A percentile compares a stretch with the other conserved stretches of the same genome.
Conservation (phyloP, 2,329 filamentous ascomycete species). For the Fusarium buxicola region DNA sequence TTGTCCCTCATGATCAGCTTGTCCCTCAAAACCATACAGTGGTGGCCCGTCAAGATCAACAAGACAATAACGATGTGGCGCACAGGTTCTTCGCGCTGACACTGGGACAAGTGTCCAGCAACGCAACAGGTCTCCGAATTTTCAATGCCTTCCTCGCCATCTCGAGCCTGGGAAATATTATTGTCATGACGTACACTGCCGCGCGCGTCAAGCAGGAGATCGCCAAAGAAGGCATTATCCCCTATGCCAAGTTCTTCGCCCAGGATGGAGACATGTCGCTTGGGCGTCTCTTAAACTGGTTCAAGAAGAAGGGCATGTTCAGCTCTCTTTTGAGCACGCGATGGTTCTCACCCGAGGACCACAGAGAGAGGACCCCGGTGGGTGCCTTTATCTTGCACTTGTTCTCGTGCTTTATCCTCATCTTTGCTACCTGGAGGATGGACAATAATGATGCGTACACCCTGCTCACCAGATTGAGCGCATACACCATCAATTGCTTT, state of each 20-base stretch:
- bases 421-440: constrained; percentile 50
- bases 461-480: constrained; percentile 48
- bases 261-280: constrained; percentile 51
- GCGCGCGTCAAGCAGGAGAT: constrained; percentile 70
- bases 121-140: constrained; percentile 49
- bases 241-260: constrained; percentile 62
- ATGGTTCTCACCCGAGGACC: constrained; percentile 51
- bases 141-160: constrained; percentile 64
- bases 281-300: constrained; percentile 48
- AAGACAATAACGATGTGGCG: constrained; percentile 41
- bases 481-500: constrained; percentile 52
- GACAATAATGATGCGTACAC: constrained; percentile 45
- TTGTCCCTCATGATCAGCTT: constrained; percentile 11
- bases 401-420: constrained; percentile 49
- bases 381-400: constrained; percentile 52
- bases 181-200: constrained; percentile 67
- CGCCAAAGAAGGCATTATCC: constrained; percentile 67
- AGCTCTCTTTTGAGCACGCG: constrained; percentile 41
- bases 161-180: constrained; percentile 66
- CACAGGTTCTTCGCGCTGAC: constrained; percentile 51
- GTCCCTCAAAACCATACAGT: no score
- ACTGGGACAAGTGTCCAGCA: constrained; percentile 46
- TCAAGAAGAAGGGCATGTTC: constrained; percentile 48
- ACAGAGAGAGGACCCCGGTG: constrained; percentile 52
- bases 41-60: constrained; percentile 41